phyloP scores from a whole-genome alignment of 768 basidiomycete species.

The Fomitopsis pulvina region DNA sequence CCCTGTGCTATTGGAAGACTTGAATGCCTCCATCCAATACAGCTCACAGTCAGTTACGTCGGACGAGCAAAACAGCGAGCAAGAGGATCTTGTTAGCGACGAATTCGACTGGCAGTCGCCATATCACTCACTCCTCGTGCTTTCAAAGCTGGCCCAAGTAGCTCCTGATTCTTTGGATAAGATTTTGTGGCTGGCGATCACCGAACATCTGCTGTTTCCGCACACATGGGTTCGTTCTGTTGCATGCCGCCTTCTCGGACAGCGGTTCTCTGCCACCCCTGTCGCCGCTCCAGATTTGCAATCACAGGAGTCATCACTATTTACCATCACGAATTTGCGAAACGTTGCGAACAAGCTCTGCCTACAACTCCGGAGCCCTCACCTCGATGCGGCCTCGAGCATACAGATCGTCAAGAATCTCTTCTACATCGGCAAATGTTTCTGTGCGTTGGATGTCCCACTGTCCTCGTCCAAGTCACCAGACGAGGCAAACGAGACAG shows the following conservation, averaged over 20 bases:
- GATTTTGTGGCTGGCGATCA: conserved; percentile 59
- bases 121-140: conserved; percentile 68
- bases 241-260: conserved; percentile 68
- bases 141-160: conserved; percentile 56
- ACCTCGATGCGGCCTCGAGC: conserved; percentile 65
- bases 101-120: conserved; percentile 72
- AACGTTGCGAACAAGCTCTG: conserved; percentile 70
- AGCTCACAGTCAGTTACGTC: conserved; percentile 35
- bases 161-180: conserved; percentile 44
- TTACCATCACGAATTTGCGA: conserved; percentile 43
- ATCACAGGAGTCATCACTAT: conserved; percentile 39
- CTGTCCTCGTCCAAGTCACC: conserved; percentile 10
- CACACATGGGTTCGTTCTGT: conserved; percentile 92
- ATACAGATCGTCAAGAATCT: conserved; percentile 90
- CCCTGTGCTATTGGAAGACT: conserved; percentile 46
- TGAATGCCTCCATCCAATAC: conserved; percentile 40
- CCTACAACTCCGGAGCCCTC: conserved; percentile 74
- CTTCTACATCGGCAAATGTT: conserved; percentile 88
- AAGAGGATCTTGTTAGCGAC: conserved; percentile 37
- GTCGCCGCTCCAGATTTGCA: conserved; percentile 25
- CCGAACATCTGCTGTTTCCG: conserved; percentile 72
- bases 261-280: conserved; percentile 53
- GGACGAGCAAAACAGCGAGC: conserved; percentile 18
- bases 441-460: conserved; percentile 37
- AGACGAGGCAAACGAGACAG: conserved; percentile 19